phyloP scores from a whole-genome alignment of 345 rosid species.

The Moricandia moricandioides region DNA sequence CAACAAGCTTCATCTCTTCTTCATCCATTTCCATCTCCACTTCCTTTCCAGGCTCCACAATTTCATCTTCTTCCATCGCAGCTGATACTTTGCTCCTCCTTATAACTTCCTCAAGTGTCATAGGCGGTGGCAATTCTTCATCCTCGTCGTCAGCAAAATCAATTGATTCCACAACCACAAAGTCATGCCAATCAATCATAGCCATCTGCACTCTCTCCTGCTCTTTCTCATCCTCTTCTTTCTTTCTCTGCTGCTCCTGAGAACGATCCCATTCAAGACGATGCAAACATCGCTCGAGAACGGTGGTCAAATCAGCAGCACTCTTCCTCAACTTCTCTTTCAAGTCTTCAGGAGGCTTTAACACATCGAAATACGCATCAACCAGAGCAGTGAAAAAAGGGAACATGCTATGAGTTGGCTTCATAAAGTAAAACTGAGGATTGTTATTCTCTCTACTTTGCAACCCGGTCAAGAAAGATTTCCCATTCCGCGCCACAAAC shows the following conservation, averaged over 20 bases:
- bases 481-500: slow-evolving; percentile 84
- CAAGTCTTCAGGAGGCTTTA: slow-evolving; percentile 76
- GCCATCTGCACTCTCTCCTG: slow-evolving; percentile 87
- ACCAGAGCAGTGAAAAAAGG: slow-evolving; percentile 69
- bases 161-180: slow-evolving; percentile 74
- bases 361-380: slow-evolving; percentile 74
- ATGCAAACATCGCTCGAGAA: slow-evolving; percentile 77
- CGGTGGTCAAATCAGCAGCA: slow-evolving; percentile 63
- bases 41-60: slow-evolving; percentile 79
- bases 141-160: slow-evolving; percentile 95
- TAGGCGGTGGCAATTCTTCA: slow-evolving; percentile 73
- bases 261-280: slow-evolving; percentile 85
- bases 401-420: slow-evolving; percentile 90
- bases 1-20: slow-evolving; percentile 87
- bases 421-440: slow-evolving; percentile 77
- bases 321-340: slow-evolving; percentile 60
- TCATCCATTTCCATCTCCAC: slow-evolving; percentile 96
- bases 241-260: slow-evolving; percentile 82
- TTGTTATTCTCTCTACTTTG: slow-evolving; percentile 70
- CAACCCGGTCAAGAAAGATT: slow-evolving; percentile 64
- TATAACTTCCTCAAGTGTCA: slow-evolving; percentile 84
- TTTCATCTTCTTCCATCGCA: slow-evolving; percentile 61
- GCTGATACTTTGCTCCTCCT: slow-evolving; percentile 78
- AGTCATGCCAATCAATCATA: slow-evolving; percentile 95
- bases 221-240: slow-evolving; percentile 84